Evolutionary conservation across 768 basidiomycete genomes (phyloP).

Genomic region (Cystofilobasidium capitatum): DNA sequence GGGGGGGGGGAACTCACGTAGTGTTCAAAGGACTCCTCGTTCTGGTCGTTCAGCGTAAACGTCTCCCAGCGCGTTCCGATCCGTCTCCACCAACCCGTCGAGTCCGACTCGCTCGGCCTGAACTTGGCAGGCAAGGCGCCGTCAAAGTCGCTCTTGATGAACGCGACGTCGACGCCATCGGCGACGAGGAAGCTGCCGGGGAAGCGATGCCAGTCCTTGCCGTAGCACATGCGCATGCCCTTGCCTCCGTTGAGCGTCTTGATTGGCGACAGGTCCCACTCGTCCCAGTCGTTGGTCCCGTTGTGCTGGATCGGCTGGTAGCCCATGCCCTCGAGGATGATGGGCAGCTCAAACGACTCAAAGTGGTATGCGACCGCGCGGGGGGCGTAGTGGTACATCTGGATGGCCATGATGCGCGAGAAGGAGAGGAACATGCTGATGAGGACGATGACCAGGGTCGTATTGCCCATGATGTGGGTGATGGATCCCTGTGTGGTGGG

Average conservation of each 20-base stretch:
- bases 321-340: constrained; percentile 63
- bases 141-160: constrained; percentile 82
- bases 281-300: constrained; percentile 39
- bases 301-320: constrained; percentile 46
- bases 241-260: constrained; percentile 47
- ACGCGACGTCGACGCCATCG: constrained; percentile 67
- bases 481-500: constrained; percentile 56
- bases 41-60: constrained; percentile 71
- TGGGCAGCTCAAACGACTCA: constrained; percentile 68
- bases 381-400: constrained; percentile 85
- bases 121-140: constrained; percentile 84
- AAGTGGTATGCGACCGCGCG: constrained; percentile 60
- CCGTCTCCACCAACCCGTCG: constrained; percentile 48
- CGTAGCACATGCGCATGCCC: constrained; percentile 63
- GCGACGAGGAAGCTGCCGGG: constrained; percentile 83
- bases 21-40: constrained; percentile 62
- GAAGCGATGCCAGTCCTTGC: constrained; percentile 95
- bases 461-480: constrained; percentile 61
- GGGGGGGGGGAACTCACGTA: constrained; percentile 51
- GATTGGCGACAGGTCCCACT: constrained; percentile 48
- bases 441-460: constrained; percentile 63
- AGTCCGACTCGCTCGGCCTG: constrained; percentile 42
- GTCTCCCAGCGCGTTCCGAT: constrained; percentile 57
- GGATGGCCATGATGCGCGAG: constrained; percentile 69
- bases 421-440: constrained; percentile 59